phyloP scores from a whole-genome alignment of 257 asterid genomes.

The Capsicum pubescens region DNA sequence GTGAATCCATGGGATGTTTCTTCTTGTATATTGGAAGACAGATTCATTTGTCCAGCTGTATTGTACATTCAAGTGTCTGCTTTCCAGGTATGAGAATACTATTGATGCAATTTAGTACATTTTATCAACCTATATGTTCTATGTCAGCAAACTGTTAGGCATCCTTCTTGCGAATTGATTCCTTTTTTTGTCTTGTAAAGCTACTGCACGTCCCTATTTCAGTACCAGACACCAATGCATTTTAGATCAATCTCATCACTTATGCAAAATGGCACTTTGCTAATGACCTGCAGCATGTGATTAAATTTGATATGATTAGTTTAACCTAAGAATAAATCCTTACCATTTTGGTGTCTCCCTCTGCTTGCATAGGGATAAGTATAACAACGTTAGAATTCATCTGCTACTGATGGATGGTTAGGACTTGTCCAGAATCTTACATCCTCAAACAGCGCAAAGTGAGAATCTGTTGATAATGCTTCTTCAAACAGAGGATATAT shows the following conservation, averaged over 20 bases:
- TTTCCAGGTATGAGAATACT: constrained; percentile 67
- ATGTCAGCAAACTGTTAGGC: constrained; percentile 13
- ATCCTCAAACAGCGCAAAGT: constrained; percentile 3
- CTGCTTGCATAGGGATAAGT: neutral
- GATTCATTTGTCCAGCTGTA: constrained; percentile 82
- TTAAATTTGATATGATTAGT: constrained; percentile 10
- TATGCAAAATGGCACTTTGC: constrained; percentile 22
- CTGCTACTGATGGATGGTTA: constrained; percentile 6
- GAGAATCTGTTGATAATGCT: constrained; percentile 12
- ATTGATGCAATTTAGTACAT: constrained; percentile 14
- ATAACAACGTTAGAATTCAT: neutral
- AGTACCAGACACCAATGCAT: constrained; percentile 20
- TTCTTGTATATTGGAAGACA: constrained; percentile 66
- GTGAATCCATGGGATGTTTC: constrained; percentile 44
- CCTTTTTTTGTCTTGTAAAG: neutral
- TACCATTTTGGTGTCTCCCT: constrained; percentile 2
- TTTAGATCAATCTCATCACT: constrained; percentile 27
- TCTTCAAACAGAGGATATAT: neutral
- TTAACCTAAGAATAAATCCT: constrained; percentile 5
- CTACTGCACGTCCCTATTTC: neutral
- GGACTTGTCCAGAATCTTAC: neutral
- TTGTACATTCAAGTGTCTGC: constrained; percentile 86
- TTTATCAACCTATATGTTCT: constrained; percentile 12
- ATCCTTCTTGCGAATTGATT: neutral
- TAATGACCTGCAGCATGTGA: constrained; percentile 19